Conservation (phyloP, 116 monocot genomes). For the Posidonia oceanica region DNA sequence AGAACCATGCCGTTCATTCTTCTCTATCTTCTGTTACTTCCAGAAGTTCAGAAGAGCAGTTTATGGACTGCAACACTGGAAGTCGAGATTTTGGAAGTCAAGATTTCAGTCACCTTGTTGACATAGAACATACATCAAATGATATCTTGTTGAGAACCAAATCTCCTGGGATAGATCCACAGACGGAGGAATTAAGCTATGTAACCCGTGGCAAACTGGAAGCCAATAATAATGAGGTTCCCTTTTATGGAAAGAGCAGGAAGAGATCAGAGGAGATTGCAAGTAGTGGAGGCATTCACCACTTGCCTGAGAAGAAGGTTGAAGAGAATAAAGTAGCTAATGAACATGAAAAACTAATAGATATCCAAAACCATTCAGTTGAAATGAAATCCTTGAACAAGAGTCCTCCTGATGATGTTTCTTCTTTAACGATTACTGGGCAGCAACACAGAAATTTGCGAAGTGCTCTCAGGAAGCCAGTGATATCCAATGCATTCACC, state of each 20-base stretch:
- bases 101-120: neutral
- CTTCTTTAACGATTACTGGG: conserved; percentile 6
- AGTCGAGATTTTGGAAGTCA: neutral
- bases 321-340: neutral
- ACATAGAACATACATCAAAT: neutral
- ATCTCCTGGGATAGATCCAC: neutral
- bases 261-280: neutral
- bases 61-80: neutral
- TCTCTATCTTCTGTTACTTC: neutral
- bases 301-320: neutral
- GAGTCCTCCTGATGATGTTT: conserved; percentile 7
- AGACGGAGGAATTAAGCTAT: neutral
- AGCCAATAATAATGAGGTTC: neutral
- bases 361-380: conserved; percentile 12
- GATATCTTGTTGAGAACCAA: neutral
- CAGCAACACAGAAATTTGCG: conserved; percentile 13
- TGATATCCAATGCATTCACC: conserved; percentile 17
- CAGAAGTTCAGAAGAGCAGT: conserved; percentile 3
- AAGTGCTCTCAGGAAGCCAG: conserved; percentile 17
- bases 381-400: conserved; percentile 9
- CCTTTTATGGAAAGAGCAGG: neutral
- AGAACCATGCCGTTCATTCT: neutral
- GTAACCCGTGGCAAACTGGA: neutral
- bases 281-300: neutral
- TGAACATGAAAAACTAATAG: neutral